A percentile compares a stretch with the other conserved stretches of the same genome.
These are phyloP conservation scores for Pseudogymnoascus sp. DNA, from an alignment of 2,329 filamentous ascomycete species.

Conservation along the genomic window DNA sequence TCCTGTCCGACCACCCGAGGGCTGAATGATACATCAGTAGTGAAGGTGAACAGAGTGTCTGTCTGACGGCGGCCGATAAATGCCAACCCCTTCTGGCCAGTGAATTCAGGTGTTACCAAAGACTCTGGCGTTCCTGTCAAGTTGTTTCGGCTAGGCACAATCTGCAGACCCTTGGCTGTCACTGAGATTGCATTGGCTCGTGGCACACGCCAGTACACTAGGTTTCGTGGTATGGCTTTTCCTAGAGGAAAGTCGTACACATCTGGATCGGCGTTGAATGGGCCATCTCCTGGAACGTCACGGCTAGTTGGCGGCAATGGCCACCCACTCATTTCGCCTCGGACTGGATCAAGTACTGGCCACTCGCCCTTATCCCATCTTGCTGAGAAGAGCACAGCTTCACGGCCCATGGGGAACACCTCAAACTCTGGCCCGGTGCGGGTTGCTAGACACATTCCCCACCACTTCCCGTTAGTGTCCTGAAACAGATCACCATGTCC, in stretches of 20 bases:
- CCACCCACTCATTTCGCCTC: slow-evolving; percentile 40
- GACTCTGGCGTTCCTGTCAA: slow-evolving; percentile 48
- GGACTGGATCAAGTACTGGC: slow-evolving; percentile 40
- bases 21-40: slow-evolving; percentile 40
- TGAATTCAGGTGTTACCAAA: slow-evolving; percentile 42
- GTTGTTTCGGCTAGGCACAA: slow-evolving; percentile 46
- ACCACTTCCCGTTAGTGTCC: slow-evolving; percentile 37
- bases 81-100: slow-evolving; percentile 20
- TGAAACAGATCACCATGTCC: slow-evolving; percentile 41
- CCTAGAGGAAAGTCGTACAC: slow-evolving; percentile 38
- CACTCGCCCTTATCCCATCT: slow-evolving; percentile 34
- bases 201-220: slow-evolving; percentile 52
- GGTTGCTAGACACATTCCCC: slow-evolving; percentile 34
- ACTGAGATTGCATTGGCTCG: slow-evolving; percentile 39
- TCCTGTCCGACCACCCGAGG: slow-evolving; percentile 40
- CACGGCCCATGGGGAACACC: slow-evolving; percentile 28
- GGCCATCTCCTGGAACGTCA: slow-evolving; percentile 36
- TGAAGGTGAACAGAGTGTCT: slow-evolving; percentile 48
- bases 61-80: slow-evolving; percentile 51
- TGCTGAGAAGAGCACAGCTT: slow-evolving; percentile 20
- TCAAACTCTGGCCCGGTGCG: slow-evolving; percentile 36
- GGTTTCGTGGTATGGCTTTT: slow-evolving; percentile 44
- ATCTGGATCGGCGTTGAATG: slow-evolving; percentile 40
- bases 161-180: slow-evolving; percentile 39
- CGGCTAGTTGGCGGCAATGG: slow-evolving; percentile 32